Base-by-base conservation (phyloP, 495 filamentous ascomycete species). In the Pseudotulostoma volvatum region DNA sequence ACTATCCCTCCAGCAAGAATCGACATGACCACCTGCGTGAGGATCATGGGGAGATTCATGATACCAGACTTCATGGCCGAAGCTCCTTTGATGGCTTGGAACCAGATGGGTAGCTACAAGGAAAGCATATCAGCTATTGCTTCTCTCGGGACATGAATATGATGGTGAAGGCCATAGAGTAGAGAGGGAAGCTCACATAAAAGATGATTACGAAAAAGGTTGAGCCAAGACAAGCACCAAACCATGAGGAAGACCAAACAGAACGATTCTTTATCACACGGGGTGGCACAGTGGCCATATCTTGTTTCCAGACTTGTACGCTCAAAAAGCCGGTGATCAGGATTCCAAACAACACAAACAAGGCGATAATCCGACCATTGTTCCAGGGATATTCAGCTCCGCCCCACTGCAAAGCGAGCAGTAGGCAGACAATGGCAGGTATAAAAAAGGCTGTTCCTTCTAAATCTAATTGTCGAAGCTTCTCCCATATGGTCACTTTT, bases 21-120 rank as follows among this genome's bases (percentile, higher is more conserved):
- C 1, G 74, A 73, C 30, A 67, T 48, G 14, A 87, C 34, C 11
- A 82, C 74, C 2, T 76, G 54, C 2, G 57, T 51, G 14, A 88
- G 63, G 14, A 93, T 70, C 55, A 81, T 64, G 0, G 85, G 85
- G 8, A 93, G 57, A 43, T 76, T 82, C 55, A 73, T 72, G 51
- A 92, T 79, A 15, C 86, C 86, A 0, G 79, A 84, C 25, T 71
- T 60, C 9, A 74, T 70, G 9, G 85, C 79, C 0, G 63, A 62
- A 0, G 70, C 72, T 35, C 67, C 71, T 52, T 86, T 78, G 53
- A 93, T 75, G 4, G 82, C 73, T 49, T 94, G 86, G 66, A 94
- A 92, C 79, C 80, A 94, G 46, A 88, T 79, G 0, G 86, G 84
- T 14, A 93, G 57, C 63, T 79, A 79, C 38, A n/a, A 39, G 8